Conservation (phyloP, 2,329 filamentous ascomycete species). For the Phyllosticta capitalensis region DNA sequence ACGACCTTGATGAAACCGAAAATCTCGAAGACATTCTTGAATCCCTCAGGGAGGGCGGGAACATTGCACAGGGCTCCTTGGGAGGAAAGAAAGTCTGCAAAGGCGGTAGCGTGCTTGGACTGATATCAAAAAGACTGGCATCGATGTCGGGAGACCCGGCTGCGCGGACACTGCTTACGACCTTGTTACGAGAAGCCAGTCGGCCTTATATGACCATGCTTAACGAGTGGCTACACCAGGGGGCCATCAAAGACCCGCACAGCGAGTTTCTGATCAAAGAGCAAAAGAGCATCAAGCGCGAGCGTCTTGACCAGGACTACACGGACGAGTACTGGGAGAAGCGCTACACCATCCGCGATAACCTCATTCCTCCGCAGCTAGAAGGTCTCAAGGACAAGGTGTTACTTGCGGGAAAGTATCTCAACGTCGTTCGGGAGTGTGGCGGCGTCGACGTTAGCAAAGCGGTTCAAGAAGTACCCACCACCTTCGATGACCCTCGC, state of each 20-base stretch:
- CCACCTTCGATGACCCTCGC: conserved; percentile 79
- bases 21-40: conserved; percentile 92
- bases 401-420: conserved; percentile 87
- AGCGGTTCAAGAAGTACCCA: conserved; percentile 77
- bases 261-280: conserved; percentile 92
- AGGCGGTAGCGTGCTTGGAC: conserved; percentile 84
- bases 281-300: conserved; percentile 86
- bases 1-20: conserved; percentile 64
- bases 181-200: conserved; percentile 76
- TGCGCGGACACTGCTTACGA: conserved; percentile 70
- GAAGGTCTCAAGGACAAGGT: conserved; percentile 90
- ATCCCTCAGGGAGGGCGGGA: conserved; percentile 75
- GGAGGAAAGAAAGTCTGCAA: conserved; percentile 88
- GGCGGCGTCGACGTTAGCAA: conserved; percentile 92
- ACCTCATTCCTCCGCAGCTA: conserved; percentile 84
- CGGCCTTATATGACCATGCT: conserved; percentile 96
- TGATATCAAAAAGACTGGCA: conserved; percentile 76
- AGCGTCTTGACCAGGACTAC: conserved; percentile 88
- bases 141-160: conserved; percentile 90
- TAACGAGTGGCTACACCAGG: conserved; percentile 96
- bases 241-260: conserved; percentile 88
- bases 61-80: conserved; percentile 68
- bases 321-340: conserved; percentile 99
- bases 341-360: conserved; percentile 85
- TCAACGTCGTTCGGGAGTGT: conserved; percentile 95